phyloP scores from a whole-genome alignment of 768 basidiomycete genomes.

The Epithele typhae region DNA sequence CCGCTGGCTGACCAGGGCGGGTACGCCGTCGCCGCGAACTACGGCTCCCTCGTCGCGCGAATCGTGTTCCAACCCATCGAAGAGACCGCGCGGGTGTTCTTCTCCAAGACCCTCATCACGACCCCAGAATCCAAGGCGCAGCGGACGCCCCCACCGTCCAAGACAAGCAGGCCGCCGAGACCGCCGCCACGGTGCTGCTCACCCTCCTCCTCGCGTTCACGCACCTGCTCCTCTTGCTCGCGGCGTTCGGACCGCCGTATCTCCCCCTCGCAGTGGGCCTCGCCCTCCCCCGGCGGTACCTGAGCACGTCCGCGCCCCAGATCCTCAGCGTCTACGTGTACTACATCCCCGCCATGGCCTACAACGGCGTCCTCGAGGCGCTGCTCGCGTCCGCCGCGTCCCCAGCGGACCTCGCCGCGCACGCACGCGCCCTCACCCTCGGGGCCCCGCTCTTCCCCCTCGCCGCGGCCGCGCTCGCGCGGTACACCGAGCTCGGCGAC shows the following conservation, averaged over 20 bases:
- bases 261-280: constrained; percentile 64
- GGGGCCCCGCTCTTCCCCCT: constrained; percentile 69
- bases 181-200: constrained; percentile 46
- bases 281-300: constrained; percentile 67
- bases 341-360: constrained; percentile 85
- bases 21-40: constrained; percentile 94
- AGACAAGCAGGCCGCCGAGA: constrained; percentile 16
- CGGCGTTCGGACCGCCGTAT: constrained; percentile 73
- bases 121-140: neutral
- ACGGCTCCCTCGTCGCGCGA: constrained; percentile 93
- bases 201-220: constrained; percentile 53
- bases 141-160: neutral
- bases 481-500: constrained; percentile 48
- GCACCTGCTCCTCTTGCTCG: constrained; percentile 68
- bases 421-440: constrained; percentile 80
- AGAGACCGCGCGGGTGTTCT: constrained; percentile 86
- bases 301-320: constrained; percentile 70
- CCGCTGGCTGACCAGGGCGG: constrained; percentile 87
- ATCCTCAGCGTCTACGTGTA: constrained; percentile 79
- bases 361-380: constrained; percentile 91
- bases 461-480: constrained; percentile 45
- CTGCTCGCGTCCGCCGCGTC: constrained; percentile 80
- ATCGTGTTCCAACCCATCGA: constrained; percentile 95
- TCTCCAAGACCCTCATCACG: constrained; percentile 58
- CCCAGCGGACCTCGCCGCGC: constrained; percentile 58